phyloP scores from a whole-genome alignment of 2,329 filamentous ascomycete species.

The Alternaria angustiovoidea region DNA sequence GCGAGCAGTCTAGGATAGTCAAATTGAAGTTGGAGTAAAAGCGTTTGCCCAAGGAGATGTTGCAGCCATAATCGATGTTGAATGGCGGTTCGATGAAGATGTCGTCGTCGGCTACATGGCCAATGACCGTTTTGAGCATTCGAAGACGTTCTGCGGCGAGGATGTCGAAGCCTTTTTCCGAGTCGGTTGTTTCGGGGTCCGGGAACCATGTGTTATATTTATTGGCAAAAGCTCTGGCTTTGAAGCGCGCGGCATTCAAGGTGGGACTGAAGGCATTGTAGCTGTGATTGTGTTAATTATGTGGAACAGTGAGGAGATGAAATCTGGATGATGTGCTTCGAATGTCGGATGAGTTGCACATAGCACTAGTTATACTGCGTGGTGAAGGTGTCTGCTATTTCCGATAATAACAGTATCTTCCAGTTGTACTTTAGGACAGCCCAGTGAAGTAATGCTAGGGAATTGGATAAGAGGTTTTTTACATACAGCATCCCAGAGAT shows the following conservation, averaged over 20 bases:
- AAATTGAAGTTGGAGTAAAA: constrained; percentile 70
- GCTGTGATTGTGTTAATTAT: constrained; percentile 38
- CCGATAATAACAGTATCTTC: no score
- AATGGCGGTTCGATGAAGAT: constrained; percentile 68
- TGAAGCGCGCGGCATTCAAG: constrained; percentile 61
- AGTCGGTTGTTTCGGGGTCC: constrained; percentile 19
- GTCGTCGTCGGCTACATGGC: constrained; percentile 44
- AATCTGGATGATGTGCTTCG: background rate
- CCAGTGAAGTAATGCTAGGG: background rate
- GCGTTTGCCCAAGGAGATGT: constrained; percentile 67
- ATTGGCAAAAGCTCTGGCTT: constrained; percentile 63
- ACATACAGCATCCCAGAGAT: constrained; percentile 68
- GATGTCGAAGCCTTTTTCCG: constrained; percentile 30
- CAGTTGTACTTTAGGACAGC: no score
- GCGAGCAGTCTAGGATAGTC: constrained; percentile 61
- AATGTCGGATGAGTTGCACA: background rate
- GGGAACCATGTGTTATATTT: constrained; percentile 64
- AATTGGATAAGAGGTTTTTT: background rate
- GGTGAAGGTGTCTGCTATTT: no score
- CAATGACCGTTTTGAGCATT: constrained; percentile 41
- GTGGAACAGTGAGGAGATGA: background rate
- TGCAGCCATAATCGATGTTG: constrained; percentile 71
- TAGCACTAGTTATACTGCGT: no score
- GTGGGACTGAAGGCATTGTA: constrained; percentile 62
- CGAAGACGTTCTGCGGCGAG: constrained; percentile 36